Evolutionary conservation across 768 basidiomycete species (phyloP).

Genomic region (Lactifluus subvellereus): DNA sequence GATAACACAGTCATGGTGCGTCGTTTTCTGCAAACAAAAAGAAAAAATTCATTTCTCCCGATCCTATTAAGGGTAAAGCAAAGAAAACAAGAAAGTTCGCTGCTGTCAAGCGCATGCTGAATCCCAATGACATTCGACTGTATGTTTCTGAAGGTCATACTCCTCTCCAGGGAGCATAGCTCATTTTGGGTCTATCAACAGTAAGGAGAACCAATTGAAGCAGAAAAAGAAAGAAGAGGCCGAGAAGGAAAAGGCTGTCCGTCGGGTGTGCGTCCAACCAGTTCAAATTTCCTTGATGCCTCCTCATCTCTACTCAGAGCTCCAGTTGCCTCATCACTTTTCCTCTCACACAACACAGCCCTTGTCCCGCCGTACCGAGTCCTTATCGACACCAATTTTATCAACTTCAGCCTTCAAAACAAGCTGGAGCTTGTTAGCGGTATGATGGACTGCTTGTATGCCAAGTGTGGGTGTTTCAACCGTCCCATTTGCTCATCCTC

Average conservation of each 20-base stretch:
- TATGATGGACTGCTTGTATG: constrained; percentile 99
- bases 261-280: constrained; percentile 59
- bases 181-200: constrained; percentile 30
- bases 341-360: constrained; percentile 91
- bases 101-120: constrained; percentile 85
- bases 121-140: constrained; percentile 91
- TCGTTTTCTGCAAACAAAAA: background rate
- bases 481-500: constrained; percentile 16
- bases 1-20: constrained; percentile 6
- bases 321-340: constrained; percentile 85
- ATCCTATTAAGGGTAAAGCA: constrained; percentile 61
- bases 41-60: background rate
- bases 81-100: constrained; percentile 96
- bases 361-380: constrained; percentile 97
- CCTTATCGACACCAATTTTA: constrained; percentile 98
- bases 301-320: constrained; percentile 42
- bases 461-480: constrained; percentile 67
- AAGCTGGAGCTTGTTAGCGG: constrained; percentile 91
- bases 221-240: constrained; percentile 80
- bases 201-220: constrained; percentile 91
- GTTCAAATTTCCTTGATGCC: background rate
- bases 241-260: constrained; percentile 70
- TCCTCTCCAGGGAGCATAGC: background rate
- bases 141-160: constrained; percentile 36
- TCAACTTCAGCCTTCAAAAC: constrained; percentile 98